phyloP scores from a whole-genome alignment of 495 filamentous ascomycete species.

The Achaetomiella virescens region DNA sequence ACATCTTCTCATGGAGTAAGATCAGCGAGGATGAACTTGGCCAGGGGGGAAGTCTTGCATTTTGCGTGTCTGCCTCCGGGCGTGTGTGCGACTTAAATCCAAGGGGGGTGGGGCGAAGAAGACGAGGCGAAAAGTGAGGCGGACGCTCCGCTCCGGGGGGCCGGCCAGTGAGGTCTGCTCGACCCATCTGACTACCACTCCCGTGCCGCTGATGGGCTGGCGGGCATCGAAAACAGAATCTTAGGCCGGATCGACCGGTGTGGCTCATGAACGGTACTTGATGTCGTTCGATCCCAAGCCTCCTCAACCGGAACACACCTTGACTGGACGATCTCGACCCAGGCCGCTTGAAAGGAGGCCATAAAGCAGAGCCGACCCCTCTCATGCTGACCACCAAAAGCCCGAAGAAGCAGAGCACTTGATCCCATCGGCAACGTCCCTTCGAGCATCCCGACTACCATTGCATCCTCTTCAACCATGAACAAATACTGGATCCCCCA shows the following conservation, averaged over 20 bases:
- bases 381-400: not conserved
- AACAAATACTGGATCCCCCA: constrained; percentile 54
- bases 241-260: constrained; percentile 22
- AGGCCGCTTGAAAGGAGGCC: not conserved
- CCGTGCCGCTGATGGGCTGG: constrained; percentile 11
- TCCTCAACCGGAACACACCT: constrained; percentile 16
- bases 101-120: constrained; percentile 5
- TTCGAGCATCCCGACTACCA: constrained; percentile 13
- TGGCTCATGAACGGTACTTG: constrained; percentile 14
- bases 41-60: not conserved
- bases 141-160: constrained; percentile 10
- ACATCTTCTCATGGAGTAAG: too few relatives aligned
- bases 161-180: constrained; percentile 17
- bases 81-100: not conserved
- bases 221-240: constrained; percentile 18
- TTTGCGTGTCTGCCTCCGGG: not conserved
- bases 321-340: constrained; percentile 14
- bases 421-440: not conserved
- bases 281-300: constrained; percentile 12
- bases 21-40: not conserved
- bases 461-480: constrained; percentile 38
- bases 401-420: not conserved
- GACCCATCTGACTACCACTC: constrained; percentile 12
- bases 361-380: constrained; percentile 20
- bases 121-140: constrained; percentile 28